phyloP scores from a whole-genome alignment of 2,329 filamentous ascomycete species.

The Knoxdaviesia capensis region DNA sequence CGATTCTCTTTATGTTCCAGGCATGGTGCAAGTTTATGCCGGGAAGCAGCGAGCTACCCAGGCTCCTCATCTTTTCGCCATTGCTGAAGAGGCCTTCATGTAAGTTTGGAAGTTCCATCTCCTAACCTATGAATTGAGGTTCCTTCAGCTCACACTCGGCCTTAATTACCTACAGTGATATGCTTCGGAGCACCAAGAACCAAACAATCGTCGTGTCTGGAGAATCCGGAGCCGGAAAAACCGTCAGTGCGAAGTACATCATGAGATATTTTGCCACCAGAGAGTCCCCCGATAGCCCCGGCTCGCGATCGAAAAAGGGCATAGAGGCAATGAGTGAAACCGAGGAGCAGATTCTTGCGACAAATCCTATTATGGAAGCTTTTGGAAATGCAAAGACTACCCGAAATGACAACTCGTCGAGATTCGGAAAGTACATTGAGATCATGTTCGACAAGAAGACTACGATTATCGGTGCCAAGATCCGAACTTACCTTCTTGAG shows the following conservation, averaged over 20 bases:
- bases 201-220: constrained; percentile 99
- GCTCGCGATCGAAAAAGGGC: constrained; percentile 54
- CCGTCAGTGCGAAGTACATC: constrained; percentile 98
- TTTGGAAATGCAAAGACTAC: constrained; percentile 99
- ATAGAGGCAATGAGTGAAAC: constrained; percentile 83
- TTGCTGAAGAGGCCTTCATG: constrained; percentile 97
- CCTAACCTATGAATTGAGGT: constrained; percentile 8
- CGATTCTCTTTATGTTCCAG: constrained; percentile 93
- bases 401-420: constrained; percentile 94
- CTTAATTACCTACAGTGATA: constrained; percentile 41
- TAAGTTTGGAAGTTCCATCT: constrained; percentile 24
- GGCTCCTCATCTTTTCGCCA: constrained; percentile 93
- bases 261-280: constrained; percentile 99
- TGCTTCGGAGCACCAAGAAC: constrained; percentile 88
- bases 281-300: constrained; percentile 77
- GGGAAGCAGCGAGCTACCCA: constrained; percentile 93
- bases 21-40: constrained; percentile 99
- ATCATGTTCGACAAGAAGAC: constrained; percentile 96
- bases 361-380: constrained; percentile 98
- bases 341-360: constrained; percentile 93
- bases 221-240: constrained; percentile 96
- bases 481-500: constrained; percentile 86
- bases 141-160: not conserved
- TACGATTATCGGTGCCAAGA: constrained; percentile 95
- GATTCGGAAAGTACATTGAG: constrained; percentile 99